Base-by-base conservation (phyloP, 192 early-diverging fungal genomes). In the Thoreauomyces humboldtii region DNA sequence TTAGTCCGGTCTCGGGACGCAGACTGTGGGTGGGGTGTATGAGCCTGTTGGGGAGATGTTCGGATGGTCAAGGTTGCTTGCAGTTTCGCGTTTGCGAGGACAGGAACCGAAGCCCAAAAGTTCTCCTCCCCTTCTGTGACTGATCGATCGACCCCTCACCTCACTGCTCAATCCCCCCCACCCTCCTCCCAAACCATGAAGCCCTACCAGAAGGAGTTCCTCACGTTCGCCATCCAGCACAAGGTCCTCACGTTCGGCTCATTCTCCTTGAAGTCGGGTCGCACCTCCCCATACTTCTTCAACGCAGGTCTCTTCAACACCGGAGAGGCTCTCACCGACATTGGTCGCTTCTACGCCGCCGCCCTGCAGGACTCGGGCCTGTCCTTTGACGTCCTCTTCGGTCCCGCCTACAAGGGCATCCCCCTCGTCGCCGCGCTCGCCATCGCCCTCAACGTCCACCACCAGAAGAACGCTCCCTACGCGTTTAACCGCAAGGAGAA, bases 381-480 rank as follows among this genome's bases (percentile, higher is more conserved):
- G 51, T 56, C 77, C 35, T 92, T 88, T 71, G 91, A 94, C 74
- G 84, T 96, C 19, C 73, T 99, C 38, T 98, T 98, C 81, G 97
- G 97, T 7, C 97, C 97, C 0, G 97, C 97, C 11, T 99, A 99
- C 86, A 99, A 99, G 83, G 97, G 94, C 38, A 93, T 99, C 61
- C 96, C 96, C 9, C 80, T 99, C 4, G 92, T 91, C 1, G 85
- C 90, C 19, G 75, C 93, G 5, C 87, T 91, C 0, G 88, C 87
- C 32, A 85, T 98, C 34, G 83, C 91, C 4, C 77, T 99, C 53
- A 80, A 85, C 31, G 77, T 57, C 19, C 78, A 89, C 38, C 73
- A 86, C 54, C 59, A 75, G 22, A 70, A 74, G 28, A 77, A 89
- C 41, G 87, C 87, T 12, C 91, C 93, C 11, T 99, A 90, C 71